phyloP scores from a whole-genome alignment of 768 basidiomycete species.

The Fibroporia radiculosa region DNA sequence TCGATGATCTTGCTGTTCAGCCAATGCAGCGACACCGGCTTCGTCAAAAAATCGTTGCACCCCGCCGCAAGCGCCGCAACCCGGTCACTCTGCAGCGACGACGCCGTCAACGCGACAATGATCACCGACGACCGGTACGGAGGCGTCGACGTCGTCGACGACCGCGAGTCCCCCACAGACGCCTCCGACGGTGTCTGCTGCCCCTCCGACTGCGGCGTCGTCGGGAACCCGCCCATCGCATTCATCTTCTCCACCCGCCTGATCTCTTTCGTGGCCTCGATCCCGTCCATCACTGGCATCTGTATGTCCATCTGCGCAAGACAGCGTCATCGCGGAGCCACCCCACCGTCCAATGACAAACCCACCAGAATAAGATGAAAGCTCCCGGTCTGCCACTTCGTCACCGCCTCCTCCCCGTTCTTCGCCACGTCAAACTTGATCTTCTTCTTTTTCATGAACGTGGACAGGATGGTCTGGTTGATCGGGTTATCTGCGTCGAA shows the following conservation, averaged over 20 bases:
- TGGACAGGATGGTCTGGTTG: conserved; percentile 95
- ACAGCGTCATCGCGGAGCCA: background rate
- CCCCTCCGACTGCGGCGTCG: conserved; percentile 57
- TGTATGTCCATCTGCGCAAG: conserved; percentile 92
- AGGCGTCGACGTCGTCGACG: conserved; percentile 30
- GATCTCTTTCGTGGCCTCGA: conserved; percentile 95
- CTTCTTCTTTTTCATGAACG: conserved; percentile 92
- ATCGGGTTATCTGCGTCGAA: conserved; percentile 81
- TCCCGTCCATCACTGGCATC: conserved; percentile 98
- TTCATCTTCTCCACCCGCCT: conserved; percentile 70
- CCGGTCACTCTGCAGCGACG: conserved; percentile 90
- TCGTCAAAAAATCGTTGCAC: conserved; percentile 98
- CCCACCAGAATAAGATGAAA: conserved; percentile 94
- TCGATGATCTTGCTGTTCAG: conserved; percentile 97
- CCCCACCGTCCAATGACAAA: too few species aligned
- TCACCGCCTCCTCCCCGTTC: conserved; percentile 91
- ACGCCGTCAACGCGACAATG: conserved; percentile 98
- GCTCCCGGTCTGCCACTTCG: conserved; percentile 87
- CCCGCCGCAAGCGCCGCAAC: conserved; percentile 96
- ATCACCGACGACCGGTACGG: conserved; percentile 92
- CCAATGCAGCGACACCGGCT: conserved; percentile 93
- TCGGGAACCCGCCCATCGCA: conserved; percentile 57
- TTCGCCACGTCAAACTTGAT: conserved; percentile 93
- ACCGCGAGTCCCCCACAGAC: conserved; percentile 38
- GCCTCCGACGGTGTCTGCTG: conserved; percentile 47